These are phyloP conservation scores for Orbilia oligospora DNA, from an alignment of 2,329 filamentous ascomycete genomes.

Conservation along the genomic window DNA sequence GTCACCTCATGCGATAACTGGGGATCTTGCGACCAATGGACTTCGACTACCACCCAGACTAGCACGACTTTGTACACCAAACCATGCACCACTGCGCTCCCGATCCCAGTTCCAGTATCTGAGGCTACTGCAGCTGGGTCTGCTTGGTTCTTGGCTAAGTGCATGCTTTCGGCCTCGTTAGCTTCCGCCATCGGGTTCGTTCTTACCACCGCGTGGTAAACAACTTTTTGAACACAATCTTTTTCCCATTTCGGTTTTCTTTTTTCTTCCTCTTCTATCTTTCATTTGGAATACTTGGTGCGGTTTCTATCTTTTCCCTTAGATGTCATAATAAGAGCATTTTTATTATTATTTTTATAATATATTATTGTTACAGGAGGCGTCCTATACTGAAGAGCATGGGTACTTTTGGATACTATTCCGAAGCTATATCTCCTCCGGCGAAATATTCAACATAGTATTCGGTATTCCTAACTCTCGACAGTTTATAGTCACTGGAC, in stretches of 20 bases:
- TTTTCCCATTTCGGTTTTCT: neutral
- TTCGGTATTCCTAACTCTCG: no score
- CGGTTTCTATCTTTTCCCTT: neutral
- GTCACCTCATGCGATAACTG: slow-evolving; percentile 46
- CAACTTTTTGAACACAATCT: neutral
- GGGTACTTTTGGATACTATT: neutral
- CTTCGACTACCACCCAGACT: slow-evolving; percentile 53
- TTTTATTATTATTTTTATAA: neutral
- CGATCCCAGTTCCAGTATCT: slow-evolving; percentile 49
- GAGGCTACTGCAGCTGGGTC: slow-evolving; percentile 17
- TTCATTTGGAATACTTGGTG: neutral
- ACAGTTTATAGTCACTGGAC: no score
- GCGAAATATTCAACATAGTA: no score
- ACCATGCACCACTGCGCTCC: slow-evolving; percentile 50
- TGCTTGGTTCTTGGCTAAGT: slow-evolving; percentile 42
- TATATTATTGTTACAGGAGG: neutral
- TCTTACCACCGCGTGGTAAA: slow-evolving; percentile 34
- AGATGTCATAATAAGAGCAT: slow-evolving; percentile 7
- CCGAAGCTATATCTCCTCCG: neutral
- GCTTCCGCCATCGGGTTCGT: slow-evolving; percentile 37
- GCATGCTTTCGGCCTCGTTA: slow-evolving; percentile 24
- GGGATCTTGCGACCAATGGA: slow-evolving; percentile 43
- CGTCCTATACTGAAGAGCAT: neutral
- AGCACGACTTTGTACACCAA: slow-evolving; percentile 50
- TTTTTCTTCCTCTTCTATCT: neutral